Evolutionary conservation across 2,329 filamentous ascomycete genomes (phyloP).

Genomic region (Verticillium zaregamsianum): DNA sequence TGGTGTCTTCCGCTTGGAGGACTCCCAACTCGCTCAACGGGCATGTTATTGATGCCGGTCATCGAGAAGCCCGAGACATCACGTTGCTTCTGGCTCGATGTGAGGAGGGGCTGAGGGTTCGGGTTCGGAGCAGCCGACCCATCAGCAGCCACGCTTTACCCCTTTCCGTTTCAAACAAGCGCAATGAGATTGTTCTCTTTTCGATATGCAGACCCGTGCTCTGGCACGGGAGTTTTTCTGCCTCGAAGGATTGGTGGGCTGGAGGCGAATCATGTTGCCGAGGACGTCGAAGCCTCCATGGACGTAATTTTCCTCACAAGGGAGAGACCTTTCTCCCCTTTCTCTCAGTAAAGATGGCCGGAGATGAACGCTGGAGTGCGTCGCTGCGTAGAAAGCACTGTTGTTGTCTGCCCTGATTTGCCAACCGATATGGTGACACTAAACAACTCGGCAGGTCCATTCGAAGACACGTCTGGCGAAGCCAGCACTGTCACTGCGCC

Average conservation of each 20-base stretch:
- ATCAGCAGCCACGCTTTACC: neutral
- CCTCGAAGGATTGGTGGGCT: neutral
- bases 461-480: no score
- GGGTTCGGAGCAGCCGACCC: neutral
- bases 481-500: no score
- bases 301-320: no score
- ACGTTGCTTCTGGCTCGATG: neutral
- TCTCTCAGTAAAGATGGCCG: no score
- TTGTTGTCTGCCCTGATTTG: no score
- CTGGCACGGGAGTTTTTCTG: neutral
- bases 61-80: neutral
- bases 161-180: neutral
- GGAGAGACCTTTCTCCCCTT: no score
- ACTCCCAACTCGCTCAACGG: neutral
- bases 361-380: no score
- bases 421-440: no score
- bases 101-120: neutral
- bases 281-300: neutral
- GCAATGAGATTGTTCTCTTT: neutral
- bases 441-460: no score
- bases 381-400: no score
- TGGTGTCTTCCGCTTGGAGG: neutral
- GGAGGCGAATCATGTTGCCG: neutral
- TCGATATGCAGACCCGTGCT: neutral
- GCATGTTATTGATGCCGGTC: neutral